Conservation (phyloP, 1,284 basidiomycete species). For the Hemileia vastatrix region DNA sequence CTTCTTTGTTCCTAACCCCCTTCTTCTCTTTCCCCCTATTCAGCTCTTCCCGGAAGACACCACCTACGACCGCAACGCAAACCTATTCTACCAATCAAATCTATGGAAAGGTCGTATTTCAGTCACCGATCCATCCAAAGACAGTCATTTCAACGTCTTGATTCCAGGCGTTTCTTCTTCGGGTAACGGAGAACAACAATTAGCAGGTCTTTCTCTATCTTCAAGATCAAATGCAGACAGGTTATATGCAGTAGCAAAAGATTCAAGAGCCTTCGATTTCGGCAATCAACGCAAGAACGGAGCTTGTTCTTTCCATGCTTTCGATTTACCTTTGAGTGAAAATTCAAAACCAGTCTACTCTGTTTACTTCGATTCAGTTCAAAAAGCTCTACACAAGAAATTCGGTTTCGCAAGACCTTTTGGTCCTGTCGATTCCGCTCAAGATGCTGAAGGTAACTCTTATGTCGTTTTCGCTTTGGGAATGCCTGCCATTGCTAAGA, state of each 20-base stretch:
- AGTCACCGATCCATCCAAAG: conserved; percentile 27
- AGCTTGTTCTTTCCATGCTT: conserved; percentile 37
- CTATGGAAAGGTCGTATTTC: conserved; percentile 36
- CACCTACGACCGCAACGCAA: conserved; percentile 32
- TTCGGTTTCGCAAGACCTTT: conserved; percentile 33
- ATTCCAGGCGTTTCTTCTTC: conserved; percentile 33
- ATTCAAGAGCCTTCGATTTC: conserved; percentile 36
- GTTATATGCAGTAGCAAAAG: conserved; percentile 38
- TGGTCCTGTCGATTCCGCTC: conserved; percentile 37
- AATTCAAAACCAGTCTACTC: conserved; percentile 31
- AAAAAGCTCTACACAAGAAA: conserved; percentile 29
- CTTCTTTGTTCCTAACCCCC: too few species aligned
- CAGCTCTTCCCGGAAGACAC: conserved; percentile 34
- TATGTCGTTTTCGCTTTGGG: conserved; percentile 41
- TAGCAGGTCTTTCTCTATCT: conserved; percentile 37
- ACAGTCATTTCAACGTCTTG: conserved; percentile 32
- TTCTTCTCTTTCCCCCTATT: neutral
- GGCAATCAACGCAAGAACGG: conserved; percentile 29
- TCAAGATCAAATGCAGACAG: conserved; percentile 28
- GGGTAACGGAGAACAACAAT: conserved; percentile 37
- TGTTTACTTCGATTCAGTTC: conserved; percentile 31
- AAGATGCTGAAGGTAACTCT: conserved; percentile 37
- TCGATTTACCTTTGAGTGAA: conserved; percentile 32
- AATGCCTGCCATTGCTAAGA: conserved; percentile 38
- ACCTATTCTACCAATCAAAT: conserved; percentile 39